Conservation (phyloP, 345 rosid genomes). For the Citrus maxima region DNA sequence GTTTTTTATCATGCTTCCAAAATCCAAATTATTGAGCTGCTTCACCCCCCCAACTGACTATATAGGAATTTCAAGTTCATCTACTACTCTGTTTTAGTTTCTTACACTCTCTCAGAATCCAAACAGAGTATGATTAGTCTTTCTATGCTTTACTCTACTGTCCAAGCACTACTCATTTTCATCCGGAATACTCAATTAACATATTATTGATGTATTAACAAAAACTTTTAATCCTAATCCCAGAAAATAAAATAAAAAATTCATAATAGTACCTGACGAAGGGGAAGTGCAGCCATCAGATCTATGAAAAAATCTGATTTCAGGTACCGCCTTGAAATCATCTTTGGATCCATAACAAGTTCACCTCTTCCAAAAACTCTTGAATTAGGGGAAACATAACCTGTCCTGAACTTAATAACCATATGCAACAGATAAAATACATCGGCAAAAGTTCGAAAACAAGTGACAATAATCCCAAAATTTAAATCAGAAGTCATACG, state of each 20-base stretch:
- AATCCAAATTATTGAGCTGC: background rate
- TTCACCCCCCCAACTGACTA: background rate
- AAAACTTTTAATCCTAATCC: background rate
- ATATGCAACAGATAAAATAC: slow-evolving; percentile 59
- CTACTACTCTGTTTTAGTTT: background rate
- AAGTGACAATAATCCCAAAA: slow-evolving; percentile 66
- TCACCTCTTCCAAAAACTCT: slow-evolving; percentile 86
- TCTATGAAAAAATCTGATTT: slow-evolving; percentile 70
- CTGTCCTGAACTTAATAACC: slow-evolving; percentile 70
- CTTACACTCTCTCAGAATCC: background rate
- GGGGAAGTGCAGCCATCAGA: slow-evolving; percentile 70
- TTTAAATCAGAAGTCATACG: slow-evolving; percentile 60
- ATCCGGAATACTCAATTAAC: background rate
- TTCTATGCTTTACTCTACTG: background rate
- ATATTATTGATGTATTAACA: background rate
- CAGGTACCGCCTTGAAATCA: slow-evolving; percentile 62
- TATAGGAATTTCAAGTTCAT: background rate
- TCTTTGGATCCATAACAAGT: slow-evolving; percentile 62
- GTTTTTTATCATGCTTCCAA: no score
- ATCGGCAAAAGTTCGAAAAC: slow-evolving; percentile 71
- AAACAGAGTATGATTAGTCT: background rate
- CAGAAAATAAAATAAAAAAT: background rate
- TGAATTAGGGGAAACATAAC: slow-evolving; percentile 67
- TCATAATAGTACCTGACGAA: slow-evolving; percentile 59
- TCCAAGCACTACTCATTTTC: background rate